Evolutionary conservation across 768 basidiomycete genomes (phyloP).

Genomic region (Auricularia sp.): DNA sequence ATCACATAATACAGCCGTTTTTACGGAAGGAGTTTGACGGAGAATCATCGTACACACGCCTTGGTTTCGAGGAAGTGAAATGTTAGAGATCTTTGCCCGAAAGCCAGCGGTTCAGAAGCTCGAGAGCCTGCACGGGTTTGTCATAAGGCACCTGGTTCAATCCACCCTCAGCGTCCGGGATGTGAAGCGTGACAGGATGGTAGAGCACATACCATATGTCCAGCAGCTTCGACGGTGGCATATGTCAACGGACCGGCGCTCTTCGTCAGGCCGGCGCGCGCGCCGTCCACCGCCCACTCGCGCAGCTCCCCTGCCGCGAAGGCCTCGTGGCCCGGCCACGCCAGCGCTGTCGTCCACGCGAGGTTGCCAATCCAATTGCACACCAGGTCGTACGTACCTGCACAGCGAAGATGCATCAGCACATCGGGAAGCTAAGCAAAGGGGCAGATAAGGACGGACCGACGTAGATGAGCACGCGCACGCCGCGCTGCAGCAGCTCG

Average conservation of each 20-base stretch:
- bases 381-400: conserved; percentile 15
- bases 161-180: not conserved
- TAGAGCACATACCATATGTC: conserved; percentile 51
- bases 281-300: conserved; percentile 47
- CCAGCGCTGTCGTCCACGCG: conserved; percentile 44
- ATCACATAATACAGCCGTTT: no score
- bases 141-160: conserved; percentile 45
- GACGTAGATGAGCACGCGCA: conserved; percentile 1
- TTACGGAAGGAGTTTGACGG: no score
- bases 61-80: no score
- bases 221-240: conserved; percentile 53
- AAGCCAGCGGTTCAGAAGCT: conserved; percentile 41
- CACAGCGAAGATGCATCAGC: not conserved
- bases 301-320: conserved; percentile 34
- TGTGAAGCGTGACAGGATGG: not conserved
- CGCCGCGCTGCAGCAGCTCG: not conserved
- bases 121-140: conserved; percentile 45
- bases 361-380: conserved; percentile 26
- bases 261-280: conserved; percentile 47
- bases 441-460: not conserved
- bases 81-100: conserved; percentile 14
- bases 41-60: no score
- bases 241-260: conserved; percentile 49
- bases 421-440: not conserved
- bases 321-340: conserved; percentile 47